Conservation (phyloP, 441 rosid species). For the Adansonia gregorii region DNA sequence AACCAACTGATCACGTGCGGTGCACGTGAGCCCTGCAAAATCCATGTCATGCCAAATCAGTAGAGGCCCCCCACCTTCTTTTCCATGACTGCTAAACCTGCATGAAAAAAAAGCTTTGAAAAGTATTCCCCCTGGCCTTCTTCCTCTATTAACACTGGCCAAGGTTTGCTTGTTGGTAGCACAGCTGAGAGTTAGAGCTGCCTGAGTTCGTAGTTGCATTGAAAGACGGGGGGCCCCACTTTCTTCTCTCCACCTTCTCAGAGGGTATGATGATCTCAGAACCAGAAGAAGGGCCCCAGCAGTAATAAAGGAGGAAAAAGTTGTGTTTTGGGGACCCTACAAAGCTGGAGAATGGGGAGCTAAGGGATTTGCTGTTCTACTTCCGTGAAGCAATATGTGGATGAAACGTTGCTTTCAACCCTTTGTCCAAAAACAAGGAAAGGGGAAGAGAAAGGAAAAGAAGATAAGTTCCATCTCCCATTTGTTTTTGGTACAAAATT, state of each 20-base stretch:
- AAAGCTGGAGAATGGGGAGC: conserved; percentile 30
- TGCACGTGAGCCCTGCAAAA: conserved; percentile 14
- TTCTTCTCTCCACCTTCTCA: neutral
- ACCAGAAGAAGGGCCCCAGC: neutral
- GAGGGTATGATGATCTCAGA: neutral
- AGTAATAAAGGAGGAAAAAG: neutral
- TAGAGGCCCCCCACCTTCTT: conserved; percentile 2
- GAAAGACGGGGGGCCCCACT: neutral
- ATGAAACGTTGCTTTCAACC: conserved; percentile 7
- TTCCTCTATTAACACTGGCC: conserved; percentile 8
- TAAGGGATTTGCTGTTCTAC: conserved; percentile 21
- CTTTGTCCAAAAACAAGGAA: neutral
- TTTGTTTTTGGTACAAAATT: neutral
- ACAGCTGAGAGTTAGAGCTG: neutral
- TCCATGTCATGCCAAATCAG: neutral
- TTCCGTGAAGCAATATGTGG: conserved; percentile 10
- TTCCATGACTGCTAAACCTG: neutral
- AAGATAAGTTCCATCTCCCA: neutral
- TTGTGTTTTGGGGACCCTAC: conserved; percentile 3
- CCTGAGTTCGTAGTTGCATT: neutral
- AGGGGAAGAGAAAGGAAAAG: neutral
- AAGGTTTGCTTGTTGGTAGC: conserved; percentile 1
- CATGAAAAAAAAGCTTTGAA: neutral
- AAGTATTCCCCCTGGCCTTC: neutral
- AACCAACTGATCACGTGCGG: conserved; percentile 12